These are phyloP conservation scores for Xerocomellus intermedius DNA, from an alignment of 768 basidiomycete genomes.

Conservation along the genomic window DNA sequence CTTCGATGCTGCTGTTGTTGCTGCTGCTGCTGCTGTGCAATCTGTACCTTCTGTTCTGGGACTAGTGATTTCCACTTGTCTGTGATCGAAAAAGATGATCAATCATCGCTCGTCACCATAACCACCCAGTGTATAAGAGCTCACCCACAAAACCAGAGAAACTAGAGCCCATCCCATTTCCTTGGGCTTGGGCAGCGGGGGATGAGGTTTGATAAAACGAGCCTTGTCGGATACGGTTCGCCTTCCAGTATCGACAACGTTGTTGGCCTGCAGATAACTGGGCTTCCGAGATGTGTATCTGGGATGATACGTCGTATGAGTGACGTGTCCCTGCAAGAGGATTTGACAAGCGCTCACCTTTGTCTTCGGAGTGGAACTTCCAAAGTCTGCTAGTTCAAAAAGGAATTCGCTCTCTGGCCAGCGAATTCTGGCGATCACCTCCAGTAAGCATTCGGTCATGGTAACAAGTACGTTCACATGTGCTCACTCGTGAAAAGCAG, in stretches of 20 bases:
- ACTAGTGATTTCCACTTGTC: slow-evolving; percentile 26
- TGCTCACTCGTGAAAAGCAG: slow-evolving; percentile 29
- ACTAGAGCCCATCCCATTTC: slow-evolving; percentile 12
- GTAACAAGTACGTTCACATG: not conserved
- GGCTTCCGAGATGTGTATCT: slow-evolving; percentile 28
- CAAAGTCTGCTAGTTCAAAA: slow-evolving; percentile 27
- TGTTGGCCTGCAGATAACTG: slow-evolving; percentile 22
- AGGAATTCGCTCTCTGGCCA: slow-evolving; percentile 30
- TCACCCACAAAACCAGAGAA: slow-evolving; percentile 25
- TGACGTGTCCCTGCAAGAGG: not conserved
- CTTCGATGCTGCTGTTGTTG: slow-evolving; percentile 5
- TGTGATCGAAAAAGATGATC: not conserved
- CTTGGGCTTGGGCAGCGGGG: slow-evolving; percentile 7
- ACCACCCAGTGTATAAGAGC: not conserved
- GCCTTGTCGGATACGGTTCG: slow-evolving; percentile 27
- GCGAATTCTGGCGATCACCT: slow-evolving; percentile 18
- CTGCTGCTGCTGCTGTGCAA: slow-evolving; percentile 6
- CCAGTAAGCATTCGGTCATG: not conserved
- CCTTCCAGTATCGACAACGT: slow-evolving; percentile 32
- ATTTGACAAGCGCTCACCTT: slow-evolving; percentile 17
- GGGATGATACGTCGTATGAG: not conserved
- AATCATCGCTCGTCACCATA: not conserved
- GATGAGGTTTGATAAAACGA: slow-evolving; percentile 30
- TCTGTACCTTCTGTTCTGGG: slow-evolving; percentile 21
- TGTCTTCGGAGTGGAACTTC: slow-evolving; percentile 28